A percentile compares a stretch with the other conserved stretches of the same genome.
Evolutionary conservation across 768 basidiomycete genomes (phyloP).

Genomic region (Suillus placidus): DNA sequence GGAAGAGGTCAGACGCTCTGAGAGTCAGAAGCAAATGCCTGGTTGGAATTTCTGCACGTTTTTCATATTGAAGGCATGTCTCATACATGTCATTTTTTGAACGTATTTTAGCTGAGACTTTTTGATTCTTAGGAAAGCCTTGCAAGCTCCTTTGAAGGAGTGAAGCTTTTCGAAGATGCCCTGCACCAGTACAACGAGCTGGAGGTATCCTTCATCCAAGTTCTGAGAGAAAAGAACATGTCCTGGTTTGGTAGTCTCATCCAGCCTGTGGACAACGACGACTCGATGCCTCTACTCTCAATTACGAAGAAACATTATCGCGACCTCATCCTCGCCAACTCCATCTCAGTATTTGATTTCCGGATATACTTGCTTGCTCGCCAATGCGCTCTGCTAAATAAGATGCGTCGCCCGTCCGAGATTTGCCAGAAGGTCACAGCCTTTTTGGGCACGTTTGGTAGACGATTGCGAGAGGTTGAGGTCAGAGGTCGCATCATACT

Average conservation of each 20-base stretch:
- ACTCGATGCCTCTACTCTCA: slow-evolving; percentile 80
- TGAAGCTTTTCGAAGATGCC: slow-evolving; percentile 89
- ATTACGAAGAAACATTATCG: slow-evolving; percentile 82
- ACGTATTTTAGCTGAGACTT: slow-evolving; percentile 10
- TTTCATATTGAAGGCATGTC: slow-evolving; percentile 86
- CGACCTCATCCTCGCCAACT: slow-evolving; percentile 85
- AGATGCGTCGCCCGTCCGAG: slow-evolving; percentile 67
- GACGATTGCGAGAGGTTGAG: slow-evolving; percentile 73
- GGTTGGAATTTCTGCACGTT: slow-evolving; percentile 99
- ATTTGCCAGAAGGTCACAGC: slow-evolving; percentile 68
- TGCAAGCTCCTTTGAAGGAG: slow-evolving; percentile 88
- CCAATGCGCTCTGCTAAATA: slow-evolving; percentile 77
- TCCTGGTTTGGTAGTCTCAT: slow-evolving; percentile 94
- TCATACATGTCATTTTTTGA: slow-evolving; percentile 6
- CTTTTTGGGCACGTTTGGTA: slow-evolving; percentile 79
- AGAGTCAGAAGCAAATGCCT: slow-evolving; percentile 87
- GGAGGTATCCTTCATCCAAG: slow-evolving; percentile 78
- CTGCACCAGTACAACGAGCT: slow-evolving; percentile 89
- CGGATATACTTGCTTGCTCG: slow-evolving; percentile 87
- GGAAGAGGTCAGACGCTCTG: slow-evolving; percentile 89
- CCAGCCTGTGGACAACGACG: slow-evolving; percentile 68
- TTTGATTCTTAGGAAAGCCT: slow-evolving; percentile 77
- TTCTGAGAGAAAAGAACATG: slow-evolving; percentile 76
- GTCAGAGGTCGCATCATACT: slow-evolving; percentile 42
- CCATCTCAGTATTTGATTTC: slow-evolving; percentile 93